Evolutionary conservation across 345 rosid genomes (phyloP), one percentile per base, ranked within the genome.

Genomic region (Psidium guajava): DNA sequence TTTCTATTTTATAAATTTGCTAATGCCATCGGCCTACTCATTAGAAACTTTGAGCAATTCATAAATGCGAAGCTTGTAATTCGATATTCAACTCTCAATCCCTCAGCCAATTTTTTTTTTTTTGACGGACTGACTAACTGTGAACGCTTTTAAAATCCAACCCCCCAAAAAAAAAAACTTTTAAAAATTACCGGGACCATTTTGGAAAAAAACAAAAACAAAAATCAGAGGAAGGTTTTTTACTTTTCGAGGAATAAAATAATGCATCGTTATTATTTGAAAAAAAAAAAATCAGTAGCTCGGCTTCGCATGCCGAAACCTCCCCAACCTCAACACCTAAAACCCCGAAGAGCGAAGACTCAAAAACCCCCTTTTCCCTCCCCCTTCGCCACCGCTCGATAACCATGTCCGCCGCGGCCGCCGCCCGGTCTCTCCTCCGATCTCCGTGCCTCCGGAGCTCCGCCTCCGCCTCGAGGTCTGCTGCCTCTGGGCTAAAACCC

Each of bases 351-450:
- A 83, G 51, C 87, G 47, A 85, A 85, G 80, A 16, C 87, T 88
- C 85, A 83, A 20, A 69, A 49, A 24, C 52, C 44, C 44, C 40
- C 21, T 22, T 4, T 32, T 8, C 21, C 57, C 44, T 11, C 32
- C 11, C 0, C 50, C 27, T 21, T 6, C 53, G 77, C 21, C 42
- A 44, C 58, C 57, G 21, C 47, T 54, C 24, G 3, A 25, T 51
- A 85, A 80, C 90, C 59, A 94, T 96, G 99, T 92, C 93, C 86
- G 87, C 88, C 91, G 75, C 88, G 36, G 93, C 89, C 85, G 92
- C 93, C 90, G 94, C 93, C 77, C 93, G 97, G 58, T 93, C 92
- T 61, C 50, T 91, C 87, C 83, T 95, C 89, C 95, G 95, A n/a
- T 91, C 94, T 74, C 81, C 94, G 69, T 91, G 92, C 77, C 50